phyloP scores from a whole-genome alignment of 176 grass and related monocot species.

The Ensete ventricosum region DNA sequence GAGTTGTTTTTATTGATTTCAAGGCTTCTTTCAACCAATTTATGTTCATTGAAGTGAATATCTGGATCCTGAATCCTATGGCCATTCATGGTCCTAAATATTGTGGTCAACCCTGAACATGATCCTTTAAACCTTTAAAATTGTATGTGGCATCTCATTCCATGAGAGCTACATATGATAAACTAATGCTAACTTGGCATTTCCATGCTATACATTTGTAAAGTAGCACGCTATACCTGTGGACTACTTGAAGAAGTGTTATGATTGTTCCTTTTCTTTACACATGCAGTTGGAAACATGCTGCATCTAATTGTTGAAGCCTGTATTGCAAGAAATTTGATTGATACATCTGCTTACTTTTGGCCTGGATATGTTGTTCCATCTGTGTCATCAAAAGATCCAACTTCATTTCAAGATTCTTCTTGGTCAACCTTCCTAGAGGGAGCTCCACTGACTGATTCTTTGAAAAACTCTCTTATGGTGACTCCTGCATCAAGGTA shows the following conservation, averaged over 20 bases:
- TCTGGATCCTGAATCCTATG: too few species aligned
- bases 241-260: neutral
- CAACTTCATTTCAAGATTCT: constrained; percentile 58
- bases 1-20: neutral
- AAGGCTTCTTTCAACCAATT: neutral
- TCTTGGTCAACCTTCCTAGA: constrained; percentile 87
- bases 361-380: constrained; percentile 77
- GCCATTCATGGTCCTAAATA: too few species aligned
- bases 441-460: constrained; percentile 61
- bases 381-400: constrained; percentile 52
- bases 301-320: constrained; percentile 95
- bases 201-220: neutral
- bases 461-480: constrained; percentile 66
- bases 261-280: constrained; percentile 17
- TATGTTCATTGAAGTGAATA: neutral
- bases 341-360: constrained; percentile 81
- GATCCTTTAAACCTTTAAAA: too few species aligned
- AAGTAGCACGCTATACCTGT: neutral
- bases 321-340: constrained; percentile 88
- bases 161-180: too few species aligned
- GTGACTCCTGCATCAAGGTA: constrained; percentile 87
- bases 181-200: neutral
- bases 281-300: constrained; percentile 78
- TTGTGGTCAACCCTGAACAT: too few species aligned
- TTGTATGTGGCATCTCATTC: too few species aligned